These are phyloP conservation scores for Sugiyamaella xylanicola DNA, from an alignment of 1,139 yeast species.

Conservation along the genomic window DNA sequence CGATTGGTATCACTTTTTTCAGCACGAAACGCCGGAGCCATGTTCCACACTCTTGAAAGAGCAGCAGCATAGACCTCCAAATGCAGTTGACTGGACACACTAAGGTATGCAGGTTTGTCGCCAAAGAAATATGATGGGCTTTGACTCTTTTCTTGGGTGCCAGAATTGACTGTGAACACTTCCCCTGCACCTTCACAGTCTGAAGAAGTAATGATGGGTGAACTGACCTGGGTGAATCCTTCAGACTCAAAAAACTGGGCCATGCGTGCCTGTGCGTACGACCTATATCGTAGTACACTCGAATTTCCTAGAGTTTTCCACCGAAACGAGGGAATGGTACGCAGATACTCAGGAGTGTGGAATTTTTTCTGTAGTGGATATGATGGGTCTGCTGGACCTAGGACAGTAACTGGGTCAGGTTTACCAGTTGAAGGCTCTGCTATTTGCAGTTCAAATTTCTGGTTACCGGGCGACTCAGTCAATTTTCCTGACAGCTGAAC, in stretches of 20 bases:
- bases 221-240: conserved; percentile 70
- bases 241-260: conserved; percentile 55
- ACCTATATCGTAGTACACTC: conserved; percentile 70
- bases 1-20: conserved; percentile 89
- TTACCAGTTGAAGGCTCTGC: conserved; percentile 31
- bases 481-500: conserved; percentile 48
- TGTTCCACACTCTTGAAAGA: conserved; percentile 79
- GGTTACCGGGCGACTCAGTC: conserved; percentile 41
- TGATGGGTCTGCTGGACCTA: conserved; percentile 45
- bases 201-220: conserved; percentile 84
- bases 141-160: not conserved
- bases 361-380: conserved; percentile 86
- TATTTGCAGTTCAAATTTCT: conserved; percentile 52
- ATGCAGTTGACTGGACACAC: conserved; percentile 93
- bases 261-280: conserved; percentile 60
- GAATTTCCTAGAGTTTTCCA: conserved; percentile 71
- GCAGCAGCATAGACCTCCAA: conserved; percentile 80
- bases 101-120: conserved; percentile 59
- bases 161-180: conserved; percentile 57
- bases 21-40: conserved; percentile 92
- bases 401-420: conserved; percentile 37
- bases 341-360: conserved; percentile 64
- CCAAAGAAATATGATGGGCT: conserved; percentile 56
- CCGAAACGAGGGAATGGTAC: conserved; percentile 73
- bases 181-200: conserved; percentile 99